A percentile compares a stretch with the other conserved stretches of the same genome.
These are phyloP conservation scores for Garcia nutans DNA, from an alignment of 345 rosid genomes.

Conservation along the genomic window DNA sequence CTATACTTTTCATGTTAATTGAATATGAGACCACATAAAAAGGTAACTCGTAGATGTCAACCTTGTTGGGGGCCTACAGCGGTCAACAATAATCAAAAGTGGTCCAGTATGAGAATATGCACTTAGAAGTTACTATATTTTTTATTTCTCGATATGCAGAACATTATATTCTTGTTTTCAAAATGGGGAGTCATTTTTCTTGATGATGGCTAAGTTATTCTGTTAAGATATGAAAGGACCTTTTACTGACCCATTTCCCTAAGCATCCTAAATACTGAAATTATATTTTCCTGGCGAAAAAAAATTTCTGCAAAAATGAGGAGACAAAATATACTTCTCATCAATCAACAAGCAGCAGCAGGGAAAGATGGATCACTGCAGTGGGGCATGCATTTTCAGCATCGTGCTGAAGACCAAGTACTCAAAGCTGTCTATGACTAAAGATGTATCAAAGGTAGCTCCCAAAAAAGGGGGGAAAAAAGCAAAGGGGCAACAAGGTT, in stretches of 20 bases:
- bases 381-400: background rate
- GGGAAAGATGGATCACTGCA: background rate
- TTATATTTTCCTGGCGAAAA: background rate
- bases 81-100: background rate
- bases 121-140: background rate
- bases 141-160: background rate
- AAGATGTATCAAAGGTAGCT: background rate
- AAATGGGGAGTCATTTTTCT: background rate
- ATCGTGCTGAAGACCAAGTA: background rate
- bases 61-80: background rate
- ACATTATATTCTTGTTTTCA: background rate
- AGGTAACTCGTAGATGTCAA: background rate
- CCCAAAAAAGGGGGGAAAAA: background rate
- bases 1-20: background rate
- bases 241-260: background rate
- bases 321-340: background rate
- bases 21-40: too few species aligned
- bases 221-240: too few species aligned
- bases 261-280: background rate
- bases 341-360: background rate
- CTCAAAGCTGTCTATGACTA: background rate
- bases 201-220: background rate
- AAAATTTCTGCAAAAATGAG: background rate
- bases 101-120: background rate
- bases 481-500: background rate